Conservation (phyloP, 768 basidiomycete genomes). For the Lentinula guzmanii region DNA sequence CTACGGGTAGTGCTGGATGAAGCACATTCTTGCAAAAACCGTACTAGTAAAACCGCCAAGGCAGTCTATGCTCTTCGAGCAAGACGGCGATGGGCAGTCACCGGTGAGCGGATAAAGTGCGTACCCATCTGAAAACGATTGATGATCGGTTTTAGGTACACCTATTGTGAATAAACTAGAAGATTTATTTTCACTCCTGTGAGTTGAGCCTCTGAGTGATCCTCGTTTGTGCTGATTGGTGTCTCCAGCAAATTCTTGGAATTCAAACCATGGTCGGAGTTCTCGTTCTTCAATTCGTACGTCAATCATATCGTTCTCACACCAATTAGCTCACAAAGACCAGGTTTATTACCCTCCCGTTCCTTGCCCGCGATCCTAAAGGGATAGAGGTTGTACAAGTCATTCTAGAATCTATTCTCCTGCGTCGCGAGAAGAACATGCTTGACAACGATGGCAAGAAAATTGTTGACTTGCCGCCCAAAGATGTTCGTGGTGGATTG, state of each 20-base stretch:
- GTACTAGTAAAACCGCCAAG: slow-evolving; percentile 80
- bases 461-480: slow-evolving; percentile 85
- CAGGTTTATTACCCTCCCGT: slow-evolving; percentile 89
- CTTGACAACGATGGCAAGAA: slow-evolving; percentile 77
- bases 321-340: neutral
- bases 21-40: slow-evolving; percentile 91
- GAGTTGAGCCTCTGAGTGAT: slow-evolving; percentile 12
- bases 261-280: slow-evolving; percentile 77
- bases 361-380: slow-evolving; percentile 85
- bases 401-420: slow-evolving; percentile 80
- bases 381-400: slow-evolving; percentile 95
- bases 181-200: slow-evolving; percentile 84
- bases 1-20: slow-evolving; percentile 84
- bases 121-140: neutral
- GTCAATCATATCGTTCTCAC: slow-evolving; percentile 16
- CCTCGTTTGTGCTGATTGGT: neutral
- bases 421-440: slow-evolving; percentile 93
- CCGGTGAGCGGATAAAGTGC: slow-evolving; percentile 36
- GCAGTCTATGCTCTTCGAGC: slow-evolving; percentile 83
- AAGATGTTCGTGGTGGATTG: slow-evolving; percentile 47
- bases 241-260: slow-evolving; percentile 62
- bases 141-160: slow-evolving; percentile 46
- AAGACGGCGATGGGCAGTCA: slow-evolving; percentile 84
- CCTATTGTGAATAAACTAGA: slow-evolving; percentile 94
- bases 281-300: slow-evolving; percentile 85